phyloP scores from a whole-genome alignment of 192 early-diverging fungal genomes.

The Coemansia sp. region DNA sequence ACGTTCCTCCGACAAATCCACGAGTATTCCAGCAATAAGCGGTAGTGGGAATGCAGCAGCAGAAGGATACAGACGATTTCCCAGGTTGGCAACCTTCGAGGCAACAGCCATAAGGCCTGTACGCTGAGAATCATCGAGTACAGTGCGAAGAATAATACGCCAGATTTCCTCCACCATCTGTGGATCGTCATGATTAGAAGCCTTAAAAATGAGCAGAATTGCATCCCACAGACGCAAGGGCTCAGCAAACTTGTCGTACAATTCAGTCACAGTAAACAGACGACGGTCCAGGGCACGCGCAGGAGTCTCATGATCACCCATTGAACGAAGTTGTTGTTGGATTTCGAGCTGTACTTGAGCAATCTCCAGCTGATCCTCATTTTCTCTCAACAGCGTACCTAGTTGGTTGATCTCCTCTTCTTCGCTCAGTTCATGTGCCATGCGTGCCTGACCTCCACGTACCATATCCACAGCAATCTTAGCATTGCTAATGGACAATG shows the following conservation, averaged over 20 bases:
- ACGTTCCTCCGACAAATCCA: constrained; percentile 24
- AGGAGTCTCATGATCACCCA: constrained; percentile 15
- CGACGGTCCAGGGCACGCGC: constrained; percentile 16
- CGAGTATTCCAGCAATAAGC: constrained; percentile 18
- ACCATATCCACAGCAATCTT: constrained; percentile 59
- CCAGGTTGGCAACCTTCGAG: constrained; percentile 22
- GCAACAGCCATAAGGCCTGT: constrained; percentile 35
- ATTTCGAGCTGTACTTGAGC: constrained; percentile 60
- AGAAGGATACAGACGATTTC: constrained; percentile 40
- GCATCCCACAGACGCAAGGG: constrained; percentile 54
- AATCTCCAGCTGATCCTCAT: constrained; percentile 60
- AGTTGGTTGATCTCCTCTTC: constrained; percentile 52
- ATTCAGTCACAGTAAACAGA: constrained; percentile 40
- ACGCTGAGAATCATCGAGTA: constrained; percentile 25
- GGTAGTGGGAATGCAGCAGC: constrained; percentile 39
- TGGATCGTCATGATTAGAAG: constrained; percentile 56
- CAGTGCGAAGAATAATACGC: constrained; percentile 28
- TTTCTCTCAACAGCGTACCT: constrained; percentile 47
- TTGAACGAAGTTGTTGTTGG: constrained; percentile 24
- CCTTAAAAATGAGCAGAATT: constrained; percentile 58
- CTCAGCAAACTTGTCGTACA: constrained; percentile 58
- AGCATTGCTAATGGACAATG: constrained; percentile 62
- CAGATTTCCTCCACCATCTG: constrained; percentile 36
- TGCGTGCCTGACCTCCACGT: background rate
- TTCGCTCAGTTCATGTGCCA: constrained; percentile 6